Evolutionary conservation across 164 flowering plant species (phyloP), one percentile per base, ranked within the genome.

Genomic region (Tinospora cordifolia): DNA sequence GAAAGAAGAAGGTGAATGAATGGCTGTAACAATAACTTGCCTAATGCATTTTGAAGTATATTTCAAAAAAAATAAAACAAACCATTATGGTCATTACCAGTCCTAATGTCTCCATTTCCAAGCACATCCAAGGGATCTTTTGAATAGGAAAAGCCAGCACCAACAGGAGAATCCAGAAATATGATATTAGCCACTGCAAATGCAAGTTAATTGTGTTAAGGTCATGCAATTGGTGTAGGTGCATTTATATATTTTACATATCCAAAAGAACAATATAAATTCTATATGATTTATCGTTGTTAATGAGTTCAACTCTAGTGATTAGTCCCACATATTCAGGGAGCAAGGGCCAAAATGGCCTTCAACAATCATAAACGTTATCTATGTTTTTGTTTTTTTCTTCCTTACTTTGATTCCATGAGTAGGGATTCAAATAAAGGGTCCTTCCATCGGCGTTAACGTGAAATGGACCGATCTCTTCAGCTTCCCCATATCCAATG

Each of bases 381-480:
- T 30, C 36, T 30, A 30, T 30, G 36, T 30, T 30, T 30, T 30
- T 30, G 36, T 30, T 30, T 30, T 30, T 39, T 22, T 47, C 6
- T 40, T 12, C 4, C 36, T 30, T 75, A 89, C 96, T 93, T 85
- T 84, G 82, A 76, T 92, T 94, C 97, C 98, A 94, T 75, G 98
- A 87, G 78, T 88, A 80, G 30, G 92, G 97, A 41, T 94, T 94
- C 80, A 81, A 72, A 75, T 86, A 90, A 68, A 94, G 85, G 51
- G 87, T 83, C 81, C 86, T 88, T 71, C 94, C 95, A 77, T 92
- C 97, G 72, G 85, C 68, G 69, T 74, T 83, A 62, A 94, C 81
- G 76, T 89, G 98, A 71, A 92, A 94, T 34, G 98, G 97, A 38
- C 98, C 97, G n/a, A 94, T 75, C 81, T 94, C 98, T 71, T 87